phyloP scores from a whole-genome alignment of 768 basidiomycete genomes.

The Psilocybe sp. region DNA sequence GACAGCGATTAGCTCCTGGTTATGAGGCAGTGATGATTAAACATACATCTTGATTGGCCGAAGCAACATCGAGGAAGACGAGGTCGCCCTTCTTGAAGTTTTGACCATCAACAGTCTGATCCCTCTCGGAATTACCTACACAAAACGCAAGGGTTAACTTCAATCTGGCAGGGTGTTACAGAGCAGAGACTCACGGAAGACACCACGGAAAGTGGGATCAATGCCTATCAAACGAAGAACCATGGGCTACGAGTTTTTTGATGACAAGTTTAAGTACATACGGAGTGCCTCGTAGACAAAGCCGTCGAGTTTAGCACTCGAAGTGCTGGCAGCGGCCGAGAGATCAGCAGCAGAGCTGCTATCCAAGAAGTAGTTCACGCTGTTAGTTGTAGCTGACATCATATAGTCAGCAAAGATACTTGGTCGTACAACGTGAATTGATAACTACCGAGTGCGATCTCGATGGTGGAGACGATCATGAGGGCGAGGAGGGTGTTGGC shows the following conservation, averaged over 20 bases:
- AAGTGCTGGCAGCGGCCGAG: slow-evolving; percentile 28
- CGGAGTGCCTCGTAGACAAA: slow-evolving; percentile 69
- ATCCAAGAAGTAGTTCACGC: slow-evolving; percentile 63
- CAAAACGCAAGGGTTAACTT: slow-evolving; percentile 10
- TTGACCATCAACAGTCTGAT: slow-evolving; percentile 40
- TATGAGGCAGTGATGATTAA: not conserved
- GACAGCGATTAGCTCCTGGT: not conserved
- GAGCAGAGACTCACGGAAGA: slow-evolving; percentile 47
- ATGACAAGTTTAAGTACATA: slow-evolving; percentile 30
- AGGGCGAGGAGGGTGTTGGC: slow-evolving; percentile 72
- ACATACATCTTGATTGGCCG: slow-evolving; percentile 58
- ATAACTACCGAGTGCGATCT: slow-evolving; percentile 61
- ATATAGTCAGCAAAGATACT: not conserved
- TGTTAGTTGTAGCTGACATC: slow-evolving; percentile 56
- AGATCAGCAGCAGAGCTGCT: slow-evolving; percentile 39
- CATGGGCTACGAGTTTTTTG: not conserved
- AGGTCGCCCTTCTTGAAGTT: slow-evolving; percentile 45
- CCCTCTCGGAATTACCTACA: slow-evolving; percentile 43
- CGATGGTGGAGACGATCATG: slow-evolving; percentile 63
- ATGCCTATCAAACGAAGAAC: slow-evolving; percentile 43
- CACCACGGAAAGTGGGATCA: slow-evolving; percentile 70
- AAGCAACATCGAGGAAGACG: slow-evolving; percentile 60
- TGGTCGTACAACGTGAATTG: not conserved
- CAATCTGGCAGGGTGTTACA: not conserved
- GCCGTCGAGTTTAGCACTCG: slow-evolving; percentile 42